phyloP scores from a whole-genome alignment of 1,284 basidiomycete species.

The Sporisorium iseilematis-ciliati region DNA sequence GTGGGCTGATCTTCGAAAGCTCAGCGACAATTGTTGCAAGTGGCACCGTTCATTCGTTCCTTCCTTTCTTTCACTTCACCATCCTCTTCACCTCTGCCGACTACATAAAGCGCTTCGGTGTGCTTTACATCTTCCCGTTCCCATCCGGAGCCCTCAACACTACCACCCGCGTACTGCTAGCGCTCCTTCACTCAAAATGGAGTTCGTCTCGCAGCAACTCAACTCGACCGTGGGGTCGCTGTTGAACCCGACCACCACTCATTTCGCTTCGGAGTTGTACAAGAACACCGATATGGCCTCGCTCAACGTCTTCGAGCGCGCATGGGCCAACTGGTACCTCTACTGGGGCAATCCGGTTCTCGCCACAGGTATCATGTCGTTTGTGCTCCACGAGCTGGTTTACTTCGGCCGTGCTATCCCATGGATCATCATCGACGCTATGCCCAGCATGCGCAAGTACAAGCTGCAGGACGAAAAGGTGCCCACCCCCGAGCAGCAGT shows the following conservation, averaged over 20 bases:
- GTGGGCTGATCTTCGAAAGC: conserved; percentile 11
- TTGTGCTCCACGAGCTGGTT: conserved; percentile 91
- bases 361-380: conserved; percentile 93
- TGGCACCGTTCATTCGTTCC: background rate
- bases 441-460: conserved; percentile 93
- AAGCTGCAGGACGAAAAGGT: conserved; percentile 88
- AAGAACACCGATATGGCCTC: conserved; percentile 51
- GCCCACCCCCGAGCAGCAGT: conserved; percentile 85
- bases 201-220: conserved; percentile 49
- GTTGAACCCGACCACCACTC: conserved; percentile 45
- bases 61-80: background rate
- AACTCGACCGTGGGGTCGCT: conserved; percentile 52
- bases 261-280: conserved; percentile 70
- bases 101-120: conserved; percentile 15
- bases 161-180: conserved; percentile 5
- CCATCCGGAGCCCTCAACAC: conserved; percentile 14
- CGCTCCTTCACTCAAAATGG: conserved; percentile 30
- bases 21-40: background rate
- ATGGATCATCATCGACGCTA: conserved; percentile 94
- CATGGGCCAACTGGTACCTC: conserved; percentile 71
- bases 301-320: conserved; percentile 61
- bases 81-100: background rate
- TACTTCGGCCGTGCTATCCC: conserved; percentile 97
- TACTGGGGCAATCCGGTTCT: conserved; percentile 82
- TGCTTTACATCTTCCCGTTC: background rate